phyloP scores from a whole-genome alignment of 2,329 filamentous ascomycete species.

The Aspergillus melleus region DNA sequence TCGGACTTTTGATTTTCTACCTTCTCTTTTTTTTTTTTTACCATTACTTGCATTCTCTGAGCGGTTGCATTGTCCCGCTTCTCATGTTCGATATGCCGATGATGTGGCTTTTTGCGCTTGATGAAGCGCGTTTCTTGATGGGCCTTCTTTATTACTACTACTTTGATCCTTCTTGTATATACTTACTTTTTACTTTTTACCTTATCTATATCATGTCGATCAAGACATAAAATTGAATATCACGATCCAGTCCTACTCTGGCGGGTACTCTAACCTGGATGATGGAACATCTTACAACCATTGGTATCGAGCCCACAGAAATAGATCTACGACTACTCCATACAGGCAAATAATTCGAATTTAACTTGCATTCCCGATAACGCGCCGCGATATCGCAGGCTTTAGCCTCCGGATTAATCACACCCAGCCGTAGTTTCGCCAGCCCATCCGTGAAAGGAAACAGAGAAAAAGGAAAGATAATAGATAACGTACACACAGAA shows the following conservation, averaged over 20 bases:
- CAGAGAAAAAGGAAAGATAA: conserved; percentile 2
- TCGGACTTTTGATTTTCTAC: not conserved
- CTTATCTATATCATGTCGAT: not conserved
- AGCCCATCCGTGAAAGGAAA: conserved; percentile 20
- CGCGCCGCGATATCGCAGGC: conserved; percentile 19
- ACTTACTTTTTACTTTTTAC: not conserved
- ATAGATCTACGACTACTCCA: not conserved
- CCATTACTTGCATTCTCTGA: not conserved
- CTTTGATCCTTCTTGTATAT: conserved; percentile 6
- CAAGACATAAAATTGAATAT: not conserved
- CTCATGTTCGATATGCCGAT: not conserved
- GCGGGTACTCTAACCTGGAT: not conserved
- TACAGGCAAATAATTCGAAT: not conserved
- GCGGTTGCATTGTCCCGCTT: not conserved
- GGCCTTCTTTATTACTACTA: not conserved
- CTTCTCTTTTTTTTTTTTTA: not conserved
- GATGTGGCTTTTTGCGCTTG: not conserved
- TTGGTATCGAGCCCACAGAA: not conserved
- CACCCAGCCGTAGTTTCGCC: conserved; percentile 34
- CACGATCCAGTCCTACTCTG: not conserved
- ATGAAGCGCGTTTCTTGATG: not conserved
- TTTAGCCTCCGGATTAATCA: conserved; percentile 26
- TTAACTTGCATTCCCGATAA: conserved; percentile 24
- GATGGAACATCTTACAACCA: too few relatives aligned
- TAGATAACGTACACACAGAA: conserved; percentile 27